Base-by-base conservation (phyloP, 371 early-diverging fungal genomes). In the Mucor velutinosus region DNA sequence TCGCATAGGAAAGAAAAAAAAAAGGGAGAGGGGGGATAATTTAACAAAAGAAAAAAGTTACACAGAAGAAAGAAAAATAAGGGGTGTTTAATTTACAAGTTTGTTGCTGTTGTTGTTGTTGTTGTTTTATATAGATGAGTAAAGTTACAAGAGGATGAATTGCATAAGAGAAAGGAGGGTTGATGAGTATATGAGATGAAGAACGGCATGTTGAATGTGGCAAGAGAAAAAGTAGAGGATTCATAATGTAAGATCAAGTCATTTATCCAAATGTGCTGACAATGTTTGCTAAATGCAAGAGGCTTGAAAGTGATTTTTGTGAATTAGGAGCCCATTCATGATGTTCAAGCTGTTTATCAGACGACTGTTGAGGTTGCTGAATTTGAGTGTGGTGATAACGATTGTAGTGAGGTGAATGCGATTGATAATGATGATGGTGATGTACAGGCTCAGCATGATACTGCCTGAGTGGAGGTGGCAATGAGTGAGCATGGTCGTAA, bases 241-340 rank as follows among this genome's bases (percentile, higher is more conserved):
- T 43, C 45, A 43, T 43, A 43, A 43, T 2, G 45, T n/a, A 43
- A n/a, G 45, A 19, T 33, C 25, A n/a, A 19, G 15, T 5, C n/a
- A 23, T 62, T 76, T 71, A 80, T 55, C 80, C 80, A 67, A 80
- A 75, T 30, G 75, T 75, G 35, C 75, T 77, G 62, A 80, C 77
- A 67, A 79, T 72, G 23, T 73, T 70, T 23, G 79, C 78, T 45
- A 77, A 69, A 41, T 77, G 67, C 57, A 77, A 67, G 51, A 75
- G 67, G 35, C 63, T 72, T 8, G 78, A 73, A 11, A 47, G 43
- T 0, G 64, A 37, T 12, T 72, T 68, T 62, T 68, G 65, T 39
- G 64, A 53, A 30, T 51, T 60, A 30, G 62, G 59, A n/a, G 47
- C 15, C 32, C 60, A 41, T 39, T 51, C 58, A 1, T 58, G 33